These are phyloP conservation scores for Globisporangium takayamanum DNA, from an alignment of 352 stramenopile species.

Conservation along the genomic window DNA sequence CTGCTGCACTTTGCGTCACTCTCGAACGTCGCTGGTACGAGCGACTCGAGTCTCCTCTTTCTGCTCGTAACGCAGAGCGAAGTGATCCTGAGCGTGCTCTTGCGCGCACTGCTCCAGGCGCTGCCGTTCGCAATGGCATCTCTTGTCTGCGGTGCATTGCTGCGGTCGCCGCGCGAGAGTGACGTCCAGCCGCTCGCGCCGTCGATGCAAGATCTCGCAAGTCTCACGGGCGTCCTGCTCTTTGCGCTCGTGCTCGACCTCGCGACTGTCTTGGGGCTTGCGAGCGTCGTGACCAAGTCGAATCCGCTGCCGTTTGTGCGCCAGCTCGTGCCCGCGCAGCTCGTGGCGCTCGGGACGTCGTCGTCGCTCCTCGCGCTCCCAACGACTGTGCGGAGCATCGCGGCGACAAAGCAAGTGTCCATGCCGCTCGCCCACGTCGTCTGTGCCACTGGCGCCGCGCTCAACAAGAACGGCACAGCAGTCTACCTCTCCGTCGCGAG, in stretches of 20 bases:
- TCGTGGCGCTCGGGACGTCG: slow-evolving; percentile 40
- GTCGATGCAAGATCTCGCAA: slow-evolving; percentile 28
- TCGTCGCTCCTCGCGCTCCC: slow-evolving; percentile 50
- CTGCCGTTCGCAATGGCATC: slow-evolving; percentile 37
- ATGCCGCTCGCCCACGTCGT: slow-evolving; percentile 53
- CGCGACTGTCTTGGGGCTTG: slow-evolving; percentile 28
- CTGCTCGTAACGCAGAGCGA: slow-evolving; percentile 40
- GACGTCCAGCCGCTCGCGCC: slow-evolving; percentile 5
- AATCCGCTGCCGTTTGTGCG: slow-evolving; percentile 43
- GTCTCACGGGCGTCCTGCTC: slow-evolving; percentile 35
- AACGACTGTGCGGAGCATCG: slow-evolving; percentile 42
- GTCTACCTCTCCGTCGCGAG: slow-evolving; percentile 43
- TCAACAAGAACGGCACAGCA: slow-evolving; percentile 64
- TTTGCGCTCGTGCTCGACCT: slow-evolving; percentile 38
- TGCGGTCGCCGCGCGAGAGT: slow-evolving; percentile 16
- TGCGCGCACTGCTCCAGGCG: slow-evolving; percentile 29
- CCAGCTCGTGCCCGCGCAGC: slow-evolving; percentile 38
- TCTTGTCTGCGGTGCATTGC: slow-evolving; percentile 35
- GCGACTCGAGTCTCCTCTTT: slow-evolving; percentile 34
- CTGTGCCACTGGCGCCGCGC: slow-evolving; percentile 29
- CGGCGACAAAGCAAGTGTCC: slow-evolving; percentile 42
- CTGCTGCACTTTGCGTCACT: slow-evolving; percentile 18
- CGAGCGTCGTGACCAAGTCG: slow-evolving; percentile 30
- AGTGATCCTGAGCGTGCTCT: slow-evolving; percentile 28
- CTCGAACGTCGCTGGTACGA: slow-evolving; percentile 9